These are phyloP conservation scores for Globisporangium echinulatum DNA, from an alignment of 352 stramenopile genomes.

Conservation along the genomic window DNA sequence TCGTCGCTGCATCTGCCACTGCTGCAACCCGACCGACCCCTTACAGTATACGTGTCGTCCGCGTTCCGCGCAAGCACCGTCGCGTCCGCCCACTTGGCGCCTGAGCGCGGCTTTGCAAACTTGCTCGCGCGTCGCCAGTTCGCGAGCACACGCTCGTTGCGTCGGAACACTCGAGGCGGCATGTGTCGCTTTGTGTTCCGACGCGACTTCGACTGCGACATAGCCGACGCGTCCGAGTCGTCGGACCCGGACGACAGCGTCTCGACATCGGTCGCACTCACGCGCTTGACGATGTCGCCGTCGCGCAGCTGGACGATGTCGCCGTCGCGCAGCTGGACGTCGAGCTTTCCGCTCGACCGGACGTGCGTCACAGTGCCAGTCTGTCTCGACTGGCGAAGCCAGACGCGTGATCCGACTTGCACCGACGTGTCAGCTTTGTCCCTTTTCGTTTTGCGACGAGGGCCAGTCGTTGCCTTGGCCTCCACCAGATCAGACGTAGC, in stretches of 20 bases:
- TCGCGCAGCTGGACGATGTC: conserved; percentile 51
- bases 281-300: conserved; percentile 31
- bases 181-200: neutral
- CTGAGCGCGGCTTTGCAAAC: conserved; percentile 25
- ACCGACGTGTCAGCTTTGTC: neutral
- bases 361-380: conserved; percentile 27
- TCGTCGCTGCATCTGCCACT: neutral
- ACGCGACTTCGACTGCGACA: neutral
- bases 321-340: conserved; percentile 55
- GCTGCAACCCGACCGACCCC: neutral
- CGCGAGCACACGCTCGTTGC: conserved; percentile 24
- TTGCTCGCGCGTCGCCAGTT: conserved; percentile 36
- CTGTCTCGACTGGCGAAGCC: conserved; percentile 16
- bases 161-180: conserved; percentile 15
- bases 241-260: conserved; percentile 25
- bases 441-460: neutral
- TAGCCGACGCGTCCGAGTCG: conserved; percentile 14
- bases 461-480: neutral
- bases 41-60: conserved; percentile 36
- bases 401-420: neutral
- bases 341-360: conserved; percentile 49
- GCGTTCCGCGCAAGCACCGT: conserved; percentile 26
- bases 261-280: conserved; percentile 20
- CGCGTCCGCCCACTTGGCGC: conserved; percentile 22
- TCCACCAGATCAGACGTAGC: too few species aligned